Evolutionary conservation across 2,329 filamentous ascomycete species (phyloP), one percentile per base, ranked within the genome.

Genomic region (Blastomyces silverae): DNA sequence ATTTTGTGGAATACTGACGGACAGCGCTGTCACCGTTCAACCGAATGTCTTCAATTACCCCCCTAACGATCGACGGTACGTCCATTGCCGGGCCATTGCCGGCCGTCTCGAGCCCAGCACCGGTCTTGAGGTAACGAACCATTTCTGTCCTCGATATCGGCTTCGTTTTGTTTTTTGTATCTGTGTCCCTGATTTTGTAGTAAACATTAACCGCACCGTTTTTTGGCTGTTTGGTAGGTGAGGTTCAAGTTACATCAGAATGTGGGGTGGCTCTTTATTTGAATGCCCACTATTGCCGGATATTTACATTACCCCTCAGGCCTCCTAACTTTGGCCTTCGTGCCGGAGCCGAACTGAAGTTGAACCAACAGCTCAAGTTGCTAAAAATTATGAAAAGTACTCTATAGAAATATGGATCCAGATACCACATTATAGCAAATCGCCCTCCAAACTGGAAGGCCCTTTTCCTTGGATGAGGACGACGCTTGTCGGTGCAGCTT

Each of bases 1-100:
- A 85, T 66, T 82, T 81, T 63, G 82, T 77, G 0, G 79, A 82
- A 70, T 83, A 84, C 0, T 68, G 69, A 1, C 80, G 74, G 3
- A 84, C 81, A 0, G 82, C 81, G 0, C 69, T 66, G 65, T 85
- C 82, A 3, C 82, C 82, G 28, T 81, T 76, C 3, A 65, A 64
- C 0, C 79, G 75, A 65, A 84, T 80, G 42, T 79, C 75, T 34
- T 79, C 75, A 63, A 84, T 83, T 20, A 84, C 80, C 2, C 71
- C 73, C 52, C 77, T 77, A 15, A 84, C 81, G 53, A 83, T 81
- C 25, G 69, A 64, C 0, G 76, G 64, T 10, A 80, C 77, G 28
- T 74, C 64, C 17, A 52, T 42, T 17, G 25, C 44, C 34, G 53
- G 25, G 56, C 22, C 34, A 34, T 53, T 61, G 55, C 44, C 31